These are phyloP conservation scores for Botrytis galanthina DNA, from an alignment of 2,329 filamentous ascomycete genomes.

Conservation along the genomic window DNA sequence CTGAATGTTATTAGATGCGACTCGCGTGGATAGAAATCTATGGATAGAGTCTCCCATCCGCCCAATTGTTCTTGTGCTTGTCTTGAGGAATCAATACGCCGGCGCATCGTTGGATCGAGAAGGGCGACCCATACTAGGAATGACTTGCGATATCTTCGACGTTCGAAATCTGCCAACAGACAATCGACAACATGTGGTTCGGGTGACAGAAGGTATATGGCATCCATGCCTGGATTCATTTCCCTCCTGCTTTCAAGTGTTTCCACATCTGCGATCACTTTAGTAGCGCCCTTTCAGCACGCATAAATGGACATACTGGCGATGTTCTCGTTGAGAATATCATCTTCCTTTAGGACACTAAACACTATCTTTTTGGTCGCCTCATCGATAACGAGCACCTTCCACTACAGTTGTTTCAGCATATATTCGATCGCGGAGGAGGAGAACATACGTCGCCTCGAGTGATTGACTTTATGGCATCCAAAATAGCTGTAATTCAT, in stretches of 20 bases:
- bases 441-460: slow-evolving; percentile 67
- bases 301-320: slow-evolving; percentile 62
- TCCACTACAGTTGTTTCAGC: slow-evolving; percentile 66
- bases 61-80: slow-evolving; percentile 70
- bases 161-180: slow-evolving; percentile 87
- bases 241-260: slow-evolving; percentile 83
- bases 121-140: slow-evolving; percentile 84
- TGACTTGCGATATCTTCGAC: slow-evolving; percentile 72
- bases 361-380: slow-evolving; percentile 81
- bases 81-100: slow-evolving; percentile 70
- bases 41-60: slow-evolving; percentile 77
- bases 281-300: slow-evolving; percentile 16
- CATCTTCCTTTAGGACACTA: slow-evolving; percentile 90
- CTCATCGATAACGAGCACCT: slow-evolving; percentile 88
- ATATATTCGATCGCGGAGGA: slow-evolving; percentile 7
- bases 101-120: slow-evolving; percentile 66
- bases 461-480: slow-evolving; percentile 73
- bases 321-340: slow-evolving; percentile 94
- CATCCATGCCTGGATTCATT: slow-evolving; percentile 86
- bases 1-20: slow-evolving; percentile 87
- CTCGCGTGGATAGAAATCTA: slow-evolving; percentile 89
- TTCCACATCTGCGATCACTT: slow-evolving; percentile 71
- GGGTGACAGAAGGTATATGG: slow-evolving; percentile 86
- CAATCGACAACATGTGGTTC: slow-evolving; percentile 88
- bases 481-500: slow-evolving; percentile 60